Base-by-base conservation (phyloP, 371 early-diverging fungal species). In the Batkoa obscura region DNA sequence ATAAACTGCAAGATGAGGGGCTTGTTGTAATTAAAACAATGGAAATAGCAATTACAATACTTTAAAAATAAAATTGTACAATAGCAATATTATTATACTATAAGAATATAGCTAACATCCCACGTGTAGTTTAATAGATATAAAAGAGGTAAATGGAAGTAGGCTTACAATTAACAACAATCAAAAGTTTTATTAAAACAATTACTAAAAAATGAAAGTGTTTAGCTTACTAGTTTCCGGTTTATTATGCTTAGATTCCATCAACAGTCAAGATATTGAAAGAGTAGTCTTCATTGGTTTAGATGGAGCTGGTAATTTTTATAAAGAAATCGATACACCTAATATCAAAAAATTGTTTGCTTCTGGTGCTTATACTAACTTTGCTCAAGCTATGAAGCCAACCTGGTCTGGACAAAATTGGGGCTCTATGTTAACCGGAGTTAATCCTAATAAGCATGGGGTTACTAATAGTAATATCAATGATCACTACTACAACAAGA, bases 401-500 rank as follows among this genome's bases (percentile, higher is more conserved):
- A 60, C 60, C 3, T 35, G 37, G 12, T 53, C 54, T 43, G 60
- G 56, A 1, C 56, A 55, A 36, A 60, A 60, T 36, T 60, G 60
- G 60, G 60, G 60, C 5, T 60, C 60, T 1, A 13, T 60, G 36
- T 32, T 60, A 13, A 47, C 47, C 9, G 51, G 60, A 13, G 39
- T 60, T 42, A 30, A 38, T 42, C 56, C 57, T 2, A 50, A 60
- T 2, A 60, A 60, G 36, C 60, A 60, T 50, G 52, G 51, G 37
- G 30, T 60, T 34, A 60, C 3, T 34, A 60, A 60, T 37, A n/a
- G n/a, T n/a, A 41, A 41, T 41, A 41, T 41, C 0, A 41, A 41
- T n/a, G n/a, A 41, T n/a, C 41, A 41, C 0, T 53, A 43, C 9
- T 33, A 30, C 12, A 51, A 43, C n/a, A 38, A 34, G 0, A 50